These are phyloP conservation scores for Phaffomyces opuntiae DNA, from an alignment of 805 yeast species.

Conservation along the genomic window DNA sequence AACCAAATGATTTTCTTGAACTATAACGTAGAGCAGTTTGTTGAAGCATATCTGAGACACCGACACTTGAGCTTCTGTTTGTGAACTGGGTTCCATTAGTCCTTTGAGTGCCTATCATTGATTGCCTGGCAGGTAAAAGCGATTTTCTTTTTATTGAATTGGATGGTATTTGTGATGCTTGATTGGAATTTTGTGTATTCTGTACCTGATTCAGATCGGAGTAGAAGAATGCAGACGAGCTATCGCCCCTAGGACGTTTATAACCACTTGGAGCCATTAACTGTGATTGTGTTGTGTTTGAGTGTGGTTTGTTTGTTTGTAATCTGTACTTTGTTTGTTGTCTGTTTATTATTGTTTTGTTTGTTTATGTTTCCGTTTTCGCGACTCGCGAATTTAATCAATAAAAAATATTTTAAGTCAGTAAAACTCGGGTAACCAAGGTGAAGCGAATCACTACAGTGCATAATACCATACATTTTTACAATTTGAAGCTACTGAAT, in stretches of 20 bases:
- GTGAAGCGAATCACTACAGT: no score
- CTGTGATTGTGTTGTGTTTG: neutral
- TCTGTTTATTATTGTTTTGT: neutral
- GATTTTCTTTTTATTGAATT: slow-evolving; percentile 17
- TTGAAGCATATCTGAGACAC: slow-evolving; percentile 22
- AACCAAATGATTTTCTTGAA: slow-evolving; percentile 15
- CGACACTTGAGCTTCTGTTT: slow-evolving; percentile 18
- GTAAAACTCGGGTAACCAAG: no score
- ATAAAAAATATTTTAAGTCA: neutral
- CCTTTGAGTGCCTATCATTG: slow-evolving; percentile 25
- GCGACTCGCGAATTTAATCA: no score
- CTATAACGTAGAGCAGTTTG: slow-evolving; percentile 20
- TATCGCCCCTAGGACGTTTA: slow-evolving; percentile 15
- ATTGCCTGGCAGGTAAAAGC: slow-evolving; percentile 21
- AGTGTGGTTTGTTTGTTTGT: neutral
- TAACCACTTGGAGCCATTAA: slow-evolving; percentile 7
- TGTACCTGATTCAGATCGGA: slow-evolving; percentile 19
- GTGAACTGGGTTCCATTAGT: slow-evolving; percentile 10
- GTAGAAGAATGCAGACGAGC: slow-evolving; percentile 15
- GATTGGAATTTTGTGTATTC: slow-evolving; percentile 14
- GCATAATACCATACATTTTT: no score
- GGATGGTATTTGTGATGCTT: slow-evolving; percentile 22
- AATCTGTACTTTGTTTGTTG: slow-evolving; percentile 2
- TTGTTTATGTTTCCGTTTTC: neutral
- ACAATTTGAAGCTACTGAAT: no score